Conservation (phyloP, 2,329 filamentous ascomycete species). For the Exserohilum rostratum region DNA sequence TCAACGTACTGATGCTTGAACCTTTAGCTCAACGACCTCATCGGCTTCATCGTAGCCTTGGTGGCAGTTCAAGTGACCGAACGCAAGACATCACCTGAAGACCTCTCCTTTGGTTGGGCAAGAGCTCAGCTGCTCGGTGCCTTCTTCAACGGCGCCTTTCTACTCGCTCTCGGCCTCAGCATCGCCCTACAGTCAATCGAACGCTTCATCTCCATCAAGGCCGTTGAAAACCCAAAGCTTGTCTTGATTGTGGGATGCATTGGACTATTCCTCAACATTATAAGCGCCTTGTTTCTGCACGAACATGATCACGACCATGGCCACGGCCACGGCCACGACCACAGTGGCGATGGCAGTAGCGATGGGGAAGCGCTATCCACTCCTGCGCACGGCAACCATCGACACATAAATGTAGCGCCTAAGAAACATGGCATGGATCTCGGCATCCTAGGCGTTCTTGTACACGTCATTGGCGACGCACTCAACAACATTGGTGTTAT, state of each 20-base stretch:
- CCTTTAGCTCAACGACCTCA: conserved; percentile 70
- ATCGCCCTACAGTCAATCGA: conserved; percentile 77
- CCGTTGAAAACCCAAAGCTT: conserved; percentile 67
- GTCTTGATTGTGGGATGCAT: conserved; percentile 73
- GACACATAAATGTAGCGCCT: conserved; percentile 30
- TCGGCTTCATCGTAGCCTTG: conserved; percentile 71
- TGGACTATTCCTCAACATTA: conserved; percentile 70
- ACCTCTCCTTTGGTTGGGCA: conserved; percentile 77
- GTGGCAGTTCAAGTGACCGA: conserved; percentile 66
- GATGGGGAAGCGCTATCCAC: conserved; percentile 22
- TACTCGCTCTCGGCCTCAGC: conserved; percentile 73
- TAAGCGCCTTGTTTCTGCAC: conserved; percentile 70
- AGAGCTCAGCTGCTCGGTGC: conserved; percentile 74
- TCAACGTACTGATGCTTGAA: not conserved
- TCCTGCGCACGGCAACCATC: conserved; percentile 32
- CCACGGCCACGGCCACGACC: conserved; percentile 51
- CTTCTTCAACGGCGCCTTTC: conserved; percentile 81
- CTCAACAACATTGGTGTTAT: conserved; percentile 80
- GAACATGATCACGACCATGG: conserved; percentile 52
- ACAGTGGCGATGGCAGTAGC: conserved; percentile 30
- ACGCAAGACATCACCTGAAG: conserved; percentile 61
- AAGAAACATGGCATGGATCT: conserved; percentile 57
- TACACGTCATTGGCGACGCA: conserved; percentile 75
- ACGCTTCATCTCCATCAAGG: conserved; percentile 65
- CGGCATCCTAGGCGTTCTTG: conserved; percentile 72